phyloP scores from a whole-genome alignment of 2,329 filamentous ascomycete species.

The Ceratocystis variospora region DNA sequence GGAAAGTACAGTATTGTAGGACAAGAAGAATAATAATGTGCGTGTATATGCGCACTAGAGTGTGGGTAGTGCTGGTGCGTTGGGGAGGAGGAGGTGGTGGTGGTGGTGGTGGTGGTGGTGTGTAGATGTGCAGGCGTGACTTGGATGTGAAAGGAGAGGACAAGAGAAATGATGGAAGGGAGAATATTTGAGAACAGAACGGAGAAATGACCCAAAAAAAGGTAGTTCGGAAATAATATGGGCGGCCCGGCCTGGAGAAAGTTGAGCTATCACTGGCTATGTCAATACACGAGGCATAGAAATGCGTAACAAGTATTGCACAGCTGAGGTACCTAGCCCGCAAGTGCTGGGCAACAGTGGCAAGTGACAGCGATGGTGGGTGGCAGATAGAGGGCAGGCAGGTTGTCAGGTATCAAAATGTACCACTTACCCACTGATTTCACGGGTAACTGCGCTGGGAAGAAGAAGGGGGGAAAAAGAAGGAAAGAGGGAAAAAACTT shows the following conservation, averaged over 20 bases:
- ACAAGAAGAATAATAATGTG: background rate
- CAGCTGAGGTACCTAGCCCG: too few species aligned
- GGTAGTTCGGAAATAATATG: too few species aligned
- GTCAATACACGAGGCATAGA: too few species aligned
- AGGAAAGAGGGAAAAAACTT: background rate
- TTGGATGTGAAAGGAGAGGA: background rate
- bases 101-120: background rate
- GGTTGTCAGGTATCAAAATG: background rate
- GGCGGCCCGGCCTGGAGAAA: too few species aligned
- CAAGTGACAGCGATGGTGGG: background rate
- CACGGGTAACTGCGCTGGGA: background rate
- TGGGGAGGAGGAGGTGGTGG: too few species aligned
- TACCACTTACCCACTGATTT: background rate
- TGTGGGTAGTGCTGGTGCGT: background rate
- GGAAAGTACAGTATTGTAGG: background rate
- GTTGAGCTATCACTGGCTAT: too few species aligned
- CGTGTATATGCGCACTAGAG: background rate
- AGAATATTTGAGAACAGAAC: background rate
- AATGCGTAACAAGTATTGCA: too few species aligned
- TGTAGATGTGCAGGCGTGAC: background rate
- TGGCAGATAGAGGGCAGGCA: background rate
- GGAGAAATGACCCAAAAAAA: conserved; percentile 5
- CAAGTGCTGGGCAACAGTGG: background rate
- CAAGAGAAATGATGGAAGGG: background rate
- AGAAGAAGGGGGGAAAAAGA: background rate